Evolutionary conservation across 352 stramenopile species (phyloP).

Genomic region (Thalassiosira livingstoniorum): DNA sequence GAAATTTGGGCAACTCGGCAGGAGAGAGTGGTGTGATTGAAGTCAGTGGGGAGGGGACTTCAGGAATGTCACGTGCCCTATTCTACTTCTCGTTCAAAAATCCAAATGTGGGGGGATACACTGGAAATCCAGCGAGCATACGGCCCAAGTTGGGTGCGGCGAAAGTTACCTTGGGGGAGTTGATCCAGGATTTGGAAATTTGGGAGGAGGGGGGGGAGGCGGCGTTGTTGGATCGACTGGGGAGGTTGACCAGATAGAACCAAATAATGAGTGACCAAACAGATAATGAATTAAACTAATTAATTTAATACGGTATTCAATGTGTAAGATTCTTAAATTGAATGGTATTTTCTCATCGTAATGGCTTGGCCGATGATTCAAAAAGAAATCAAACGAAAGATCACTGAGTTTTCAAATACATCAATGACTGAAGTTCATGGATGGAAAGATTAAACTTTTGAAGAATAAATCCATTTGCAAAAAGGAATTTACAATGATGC

Average conservation of each 20-base stretch:
- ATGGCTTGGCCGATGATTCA: no score
- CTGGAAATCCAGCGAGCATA: constrained; percentile 80
- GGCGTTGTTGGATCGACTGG: constrained; percentile 50
- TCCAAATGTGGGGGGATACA: constrained; percentile 67
- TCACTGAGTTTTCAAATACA: no score
- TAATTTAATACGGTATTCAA: no score
- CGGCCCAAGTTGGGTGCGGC: constrained; percentile 47
- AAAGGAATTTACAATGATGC: not conserved
- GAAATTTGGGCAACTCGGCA: constrained; percentile 63
- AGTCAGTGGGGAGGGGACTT: no score
- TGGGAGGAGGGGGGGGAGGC: constrained; percentile 42
- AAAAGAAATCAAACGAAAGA: no score
- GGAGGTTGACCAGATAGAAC: constrained; percentile 34
- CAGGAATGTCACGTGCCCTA: constrained; percentile 68
- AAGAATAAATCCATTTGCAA: constrained; percentile 6
- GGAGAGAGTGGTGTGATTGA: no score
- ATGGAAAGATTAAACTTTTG: no score
- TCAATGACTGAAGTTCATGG: no score
- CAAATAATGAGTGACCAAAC: no score
- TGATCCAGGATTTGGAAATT: constrained; percentile 62
- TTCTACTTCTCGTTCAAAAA: constrained; percentile 86
- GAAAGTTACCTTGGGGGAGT: constrained; percentile 53
- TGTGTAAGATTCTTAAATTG: no score
- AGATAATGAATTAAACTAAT: no score
- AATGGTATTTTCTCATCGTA: no score